These are phyloP conservation scores for Talaromyces stipitatus DNA, from an alignment of 495 filamentous ascomycete species.

Conservation along the genomic window DNA sequence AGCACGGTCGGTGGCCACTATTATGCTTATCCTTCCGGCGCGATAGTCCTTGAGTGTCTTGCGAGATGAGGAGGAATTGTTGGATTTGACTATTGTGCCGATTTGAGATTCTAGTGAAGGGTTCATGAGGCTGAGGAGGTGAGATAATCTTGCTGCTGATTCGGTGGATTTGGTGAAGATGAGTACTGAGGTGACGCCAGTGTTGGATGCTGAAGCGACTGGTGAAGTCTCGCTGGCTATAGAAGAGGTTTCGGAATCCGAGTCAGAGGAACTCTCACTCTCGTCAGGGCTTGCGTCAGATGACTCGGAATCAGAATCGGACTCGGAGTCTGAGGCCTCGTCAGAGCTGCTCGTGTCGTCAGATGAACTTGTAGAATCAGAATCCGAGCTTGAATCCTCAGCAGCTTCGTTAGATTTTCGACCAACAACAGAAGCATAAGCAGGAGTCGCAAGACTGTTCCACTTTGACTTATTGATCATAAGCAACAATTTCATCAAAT, in stretches of 20 bases:
- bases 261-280: slow-evolving; percentile 18
- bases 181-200: slow-evolving; percentile 39
- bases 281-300: slow-evolving; percentile 18
- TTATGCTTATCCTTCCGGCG: slow-evolving; percentile 55
- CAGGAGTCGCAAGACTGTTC: background rate
- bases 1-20: slow-evolving; percentile 87
- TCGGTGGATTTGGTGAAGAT: slow-evolving; percentile 90
- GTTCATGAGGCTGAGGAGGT: slow-evolving; percentile 62
- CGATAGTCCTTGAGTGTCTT: slow-evolving; percentile 58
- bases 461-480: slow-evolving; percentile 19
- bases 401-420: background rate
- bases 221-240: background rate
- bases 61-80: slow-evolving; percentile 55
- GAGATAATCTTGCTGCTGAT: slow-evolving; percentile 68
- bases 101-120: slow-evolving; percentile 49
- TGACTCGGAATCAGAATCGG: slow-evolving; percentile 19
- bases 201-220: background rate
- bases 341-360: slow-evolving; percentile 24
- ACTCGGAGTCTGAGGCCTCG: slow-evolving; percentile 20
- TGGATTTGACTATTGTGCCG: slow-evolving; percentile 68
- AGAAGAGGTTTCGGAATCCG: slow-evolving; percentile 16
- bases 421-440: slow-evolving; percentile 47
- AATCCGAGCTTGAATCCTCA: slow-evolving; percentile 16
- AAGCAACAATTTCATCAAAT: slow-evolving; percentile 46
- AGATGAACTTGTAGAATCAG: slow-evolving; percentile 17